Evolutionary conservation across 345 rosid species (phyloP).

Genomic region (Clarkia xantiana): DNA sequence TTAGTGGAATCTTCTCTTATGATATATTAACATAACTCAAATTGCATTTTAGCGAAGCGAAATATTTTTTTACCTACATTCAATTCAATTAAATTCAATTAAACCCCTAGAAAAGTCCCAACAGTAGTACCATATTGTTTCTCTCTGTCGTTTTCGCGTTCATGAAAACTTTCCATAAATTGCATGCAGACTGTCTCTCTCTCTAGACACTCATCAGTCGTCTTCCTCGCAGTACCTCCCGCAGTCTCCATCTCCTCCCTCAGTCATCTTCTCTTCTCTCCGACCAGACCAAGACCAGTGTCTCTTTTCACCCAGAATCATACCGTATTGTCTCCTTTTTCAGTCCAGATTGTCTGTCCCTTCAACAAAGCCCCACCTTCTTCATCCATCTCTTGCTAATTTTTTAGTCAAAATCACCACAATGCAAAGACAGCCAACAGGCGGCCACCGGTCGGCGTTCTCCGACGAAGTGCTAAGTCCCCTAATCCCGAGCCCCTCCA

Average conservation of each 20-base stretch:
- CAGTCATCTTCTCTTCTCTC: neutral
- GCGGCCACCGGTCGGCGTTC: neutral
- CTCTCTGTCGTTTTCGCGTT: slow-evolving; percentile 6
- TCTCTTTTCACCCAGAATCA: too few species aligned
- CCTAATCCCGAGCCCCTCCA: slow-evolving; percentile 8
- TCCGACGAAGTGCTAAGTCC: neutral
- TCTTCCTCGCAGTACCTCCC: slow-evolving; percentile 3
- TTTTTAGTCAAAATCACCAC: too few species aligned
- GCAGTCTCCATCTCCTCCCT: slow-evolving; percentile 3
- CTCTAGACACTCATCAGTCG: slow-evolving; percentile 2
- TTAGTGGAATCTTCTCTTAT: too few species aligned
- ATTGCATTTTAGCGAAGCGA: too few species aligned
- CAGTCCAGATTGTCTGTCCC: slow-evolving; percentile 1
- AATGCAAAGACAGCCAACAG: too few species aligned
- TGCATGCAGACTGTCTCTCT: slow-evolving; percentile 32
- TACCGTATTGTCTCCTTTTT: neutral
- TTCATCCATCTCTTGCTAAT: too few species aligned
- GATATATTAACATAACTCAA: too few species aligned
- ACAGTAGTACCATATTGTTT: neutral
- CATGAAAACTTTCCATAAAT: slow-evolving; percentile 21
- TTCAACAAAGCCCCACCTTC: too few species aligned
- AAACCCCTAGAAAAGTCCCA: too few species aligned
- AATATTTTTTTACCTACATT: too few species aligned
- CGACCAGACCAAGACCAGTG: neutral
- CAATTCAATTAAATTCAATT: too few species aligned